Evolutionary conservation across 2,329 filamentous ascomycete genomes (phyloP), one percentile per base, ranked within the genome.

Genomic region (Periconia sp.): DNA sequence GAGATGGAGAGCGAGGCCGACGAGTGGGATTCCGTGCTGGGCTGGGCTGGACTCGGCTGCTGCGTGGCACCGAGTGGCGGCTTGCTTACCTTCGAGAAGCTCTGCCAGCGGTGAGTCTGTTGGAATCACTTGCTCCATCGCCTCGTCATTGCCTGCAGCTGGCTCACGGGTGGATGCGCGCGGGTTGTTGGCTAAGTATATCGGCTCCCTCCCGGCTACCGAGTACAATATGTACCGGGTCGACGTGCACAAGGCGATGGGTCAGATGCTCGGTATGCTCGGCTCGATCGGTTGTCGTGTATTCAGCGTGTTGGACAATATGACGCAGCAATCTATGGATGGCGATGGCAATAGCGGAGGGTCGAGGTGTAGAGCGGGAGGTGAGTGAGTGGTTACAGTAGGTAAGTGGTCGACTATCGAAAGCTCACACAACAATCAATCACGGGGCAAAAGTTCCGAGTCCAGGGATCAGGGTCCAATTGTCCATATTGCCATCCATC

Each of bases 41-140:
- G 33, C 33, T 37, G 33, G 33, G 33, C 33, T 37, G 33, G 33
- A 37, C 13, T 27, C 3, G 5, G 23, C 23, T 27, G 23, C 8
- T 5, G 23, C 23, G 23, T 27, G 23, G 33, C 33, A 37, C 3
- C 33, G 33, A 37, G 44, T 37, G 20, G 49, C 37, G 27, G 75
- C 81, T 68, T 76, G 75, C 81, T 68, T 76, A 94, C 92, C 92
- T 85, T 92, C 88, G 65, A 97, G 85, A 78, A 94, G 94, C 69
- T 90, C 86, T 71, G 91, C 92, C 76, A 97, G 82, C 65, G 92
- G 92, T 72, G 90, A 90, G 77, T 92, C 87, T 77, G 94, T 85
- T 77, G 89, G 90, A 65, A 96, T 85, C 66, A 96, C 82, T 69
- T 89, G 86, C 83, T 96, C 92, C 92, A 97, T 94, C 61, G 61